Evolutionary conservation across 371 early-diverging fungal species (phyloP).

Genomic region (Dinochytrium kinnereticum): DNA sequence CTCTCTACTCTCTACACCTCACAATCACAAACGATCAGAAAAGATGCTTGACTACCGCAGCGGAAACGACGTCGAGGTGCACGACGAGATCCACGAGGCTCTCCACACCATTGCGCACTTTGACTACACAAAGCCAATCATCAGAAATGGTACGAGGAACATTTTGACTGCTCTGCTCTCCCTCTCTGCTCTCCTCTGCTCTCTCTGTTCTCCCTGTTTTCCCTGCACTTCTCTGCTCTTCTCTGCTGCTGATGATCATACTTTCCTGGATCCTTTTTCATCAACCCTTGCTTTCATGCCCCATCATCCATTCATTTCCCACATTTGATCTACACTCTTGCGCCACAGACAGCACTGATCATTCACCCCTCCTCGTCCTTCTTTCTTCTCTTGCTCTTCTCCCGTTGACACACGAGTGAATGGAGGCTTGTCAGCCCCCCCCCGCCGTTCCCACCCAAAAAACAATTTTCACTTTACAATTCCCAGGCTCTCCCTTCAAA

Average conservation of each 20-base stretch:
- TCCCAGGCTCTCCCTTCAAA: no score
- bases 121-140: conserved; percentile 60
- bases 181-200: neutral
- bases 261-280: neutral
- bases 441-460: no score
- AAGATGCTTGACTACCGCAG: conserved; percentile 6
- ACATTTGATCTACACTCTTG: no score
- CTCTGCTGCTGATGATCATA: neutral
- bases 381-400: no score
- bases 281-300: neutral
- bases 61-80: conserved; percentile 31
- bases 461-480: no score
- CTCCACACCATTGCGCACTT: conserved; percentile 57
- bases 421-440: no score
- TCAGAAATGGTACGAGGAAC: conserved; percentile 45
- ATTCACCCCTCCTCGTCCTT: no score
- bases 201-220: neutral
- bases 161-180: neutral
- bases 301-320: no score
- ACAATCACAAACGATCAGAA: no score
- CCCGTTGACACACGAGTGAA: no score
- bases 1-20: no score
- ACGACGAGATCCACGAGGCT: conserved; percentile 56
- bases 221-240: neutral
- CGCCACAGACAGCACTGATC: no score